Base-by-base conservation (phyloP, 495 filamentous ascomycete genomes). In the Daldinia childiae region DNA sequence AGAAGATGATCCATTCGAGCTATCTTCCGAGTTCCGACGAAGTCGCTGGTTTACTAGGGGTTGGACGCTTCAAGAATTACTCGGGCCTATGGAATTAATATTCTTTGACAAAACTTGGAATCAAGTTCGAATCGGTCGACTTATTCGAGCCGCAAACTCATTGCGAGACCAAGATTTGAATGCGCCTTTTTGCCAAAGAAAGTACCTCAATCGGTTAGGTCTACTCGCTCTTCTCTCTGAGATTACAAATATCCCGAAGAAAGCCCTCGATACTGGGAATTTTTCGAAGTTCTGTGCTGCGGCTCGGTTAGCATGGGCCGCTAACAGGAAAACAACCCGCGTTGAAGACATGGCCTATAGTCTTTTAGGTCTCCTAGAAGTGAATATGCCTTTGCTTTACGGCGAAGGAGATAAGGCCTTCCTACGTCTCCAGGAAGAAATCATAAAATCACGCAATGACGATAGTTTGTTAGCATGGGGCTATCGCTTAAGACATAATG, bases 361-460 rank as follows among this genome's bases (percentile, higher is more conserved):
- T 41, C 55, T 79, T 15, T 36, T 77, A 32, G 78, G 78, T 32
- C 34, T 79, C 30, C 70, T 79, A 14, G 69, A 71, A 41, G 69
- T 77, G 12, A 69, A 73, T 38, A 77, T 78, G 74, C 74, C 76
- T 7, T 36, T 77, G 9, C 64, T 77, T 3, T 79, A 78, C 41
- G 76, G 76, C 0, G 74, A 78, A 61, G 69, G 72, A 1, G 14
- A 60, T 0, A 69, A 65, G 43, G 75, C 75, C n/a, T 78, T 78
- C 29, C 8, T 30, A 7, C 52, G 75, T 2, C 70, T 77, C 14
- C 75, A 79, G 29, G 62, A 74, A 58, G 76, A 76, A 38, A 69
- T 76, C 8, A 67, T 77, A 24, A 69, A 73, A n/a, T 60, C 57
- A 15, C 36, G 59, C 11, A 48, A 74, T 36, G 73, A 75, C 17